Percentiles rank a stretch among this genome's conserved stretches.
Evolutionary conservation across 352 stramenopile species (phyloP).

Genomic region (Pythium periplocum): DNA sequence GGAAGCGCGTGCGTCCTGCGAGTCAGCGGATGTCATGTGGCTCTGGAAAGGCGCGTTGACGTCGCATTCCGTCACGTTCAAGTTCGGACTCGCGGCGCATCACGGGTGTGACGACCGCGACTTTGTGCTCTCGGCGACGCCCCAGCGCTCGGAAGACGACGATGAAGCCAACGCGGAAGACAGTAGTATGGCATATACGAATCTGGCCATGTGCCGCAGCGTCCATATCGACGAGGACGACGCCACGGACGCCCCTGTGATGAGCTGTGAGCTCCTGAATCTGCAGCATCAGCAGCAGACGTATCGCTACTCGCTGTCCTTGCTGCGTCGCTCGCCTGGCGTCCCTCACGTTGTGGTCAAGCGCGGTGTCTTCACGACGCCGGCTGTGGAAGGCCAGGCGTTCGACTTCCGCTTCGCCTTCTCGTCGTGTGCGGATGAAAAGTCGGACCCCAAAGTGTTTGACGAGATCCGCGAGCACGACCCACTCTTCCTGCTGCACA

Average conservation of each 20-base stretch:
- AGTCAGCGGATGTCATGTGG: slow-evolving; percentile 46
- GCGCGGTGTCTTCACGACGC: slow-evolving; percentile 45
- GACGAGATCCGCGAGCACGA: slow-evolving; percentile 52
- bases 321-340: slow-evolving; percentile 23
- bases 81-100: slow-evolving; percentile 54
- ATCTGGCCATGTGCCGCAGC: slow-evolving; percentile 20
- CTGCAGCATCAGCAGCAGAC: slow-evolving; percentile 38
- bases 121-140: slow-evolving; percentile 57
- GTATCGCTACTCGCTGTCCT: slow-evolving; percentile 60
- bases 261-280: slow-evolving; percentile 38
- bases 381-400: slow-evolving; percentile 30
- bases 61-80: slow-evolving; percentile 62
- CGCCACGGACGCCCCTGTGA: slow-evolving; percentile 25
- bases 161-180: slow-evolving; percentile 47
- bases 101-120: slow-evolving; percentile 38
- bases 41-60: slow-evolving; percentile 69
- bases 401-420: slow-evolving; percentile 73
- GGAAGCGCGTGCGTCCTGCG: too few species aligned
- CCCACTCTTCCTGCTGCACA: slow-evolving; percentile 85
- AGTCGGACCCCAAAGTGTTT: slow-evolving; percentile 58
- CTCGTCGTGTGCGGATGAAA: slow-evolving; percentile 77
- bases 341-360: slow-evolving; percentile 20
- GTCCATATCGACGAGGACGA: slow-evolving; percentile 21
- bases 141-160: slow-evolving; percentile 23
- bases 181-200: slow-evolving; percentile 24